These are phyloP conservation scores for Emmonsiellopsis sp. DNA, from an alignment of 2,329 filamentous ascomycete species.

Conservation along the genomic window DNA sequence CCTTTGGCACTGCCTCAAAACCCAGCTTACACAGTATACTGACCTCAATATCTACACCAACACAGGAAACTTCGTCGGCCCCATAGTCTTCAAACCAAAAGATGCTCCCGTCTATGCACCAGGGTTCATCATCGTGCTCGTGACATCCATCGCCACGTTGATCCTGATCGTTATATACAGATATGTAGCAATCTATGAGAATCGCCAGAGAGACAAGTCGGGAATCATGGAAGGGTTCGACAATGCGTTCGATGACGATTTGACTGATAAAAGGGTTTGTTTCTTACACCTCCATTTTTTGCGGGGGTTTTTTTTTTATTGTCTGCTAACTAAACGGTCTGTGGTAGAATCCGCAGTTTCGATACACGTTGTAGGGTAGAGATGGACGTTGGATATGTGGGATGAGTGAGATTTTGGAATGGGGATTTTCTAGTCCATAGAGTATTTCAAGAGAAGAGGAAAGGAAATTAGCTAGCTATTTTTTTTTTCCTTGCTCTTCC, in stretches of 20 bases:
- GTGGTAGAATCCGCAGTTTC: conserved; percentile 1
- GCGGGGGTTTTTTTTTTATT: neutral
- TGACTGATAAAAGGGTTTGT: conserved; percentile 34
- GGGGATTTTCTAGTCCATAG: too few relatives aligned
- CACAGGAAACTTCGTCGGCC: conserved; percentile 36
- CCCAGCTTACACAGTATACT: neutral
- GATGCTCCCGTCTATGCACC: conserved; percentile 32
- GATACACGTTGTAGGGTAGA: neutral
- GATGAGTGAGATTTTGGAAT: too few relatives aligned
- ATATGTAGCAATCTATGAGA: conserved; percentile 36
- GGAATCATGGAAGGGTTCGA: conserved; percentile 41
- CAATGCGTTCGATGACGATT: conserved; percentile 44
- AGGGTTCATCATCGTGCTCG: conserved; percentile 32
- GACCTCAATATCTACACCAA: neutral
- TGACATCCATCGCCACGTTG: conserved; percentile 23
- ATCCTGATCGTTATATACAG: conserved; percentile 18
- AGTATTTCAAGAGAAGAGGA: too few relatives aligned
- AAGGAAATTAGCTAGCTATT: too few relatives aligned
- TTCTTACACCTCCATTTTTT: neutral
- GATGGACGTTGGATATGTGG: too few relatives aligned
- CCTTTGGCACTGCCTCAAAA: too few relatives aligned
- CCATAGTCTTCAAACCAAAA: conserved; percentile 31
- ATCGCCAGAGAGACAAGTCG: conserved; percentile 32
- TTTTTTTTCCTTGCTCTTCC: too few relatives aligned
- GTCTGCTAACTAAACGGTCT: neutral